A percentile compares a stretch with the other conserved stretches of the same genome.
Evolutionary conservation across 495 filamentous ascomycete genomes (phyloP).

Genomic region (Xylaria telfairii): DNA sequence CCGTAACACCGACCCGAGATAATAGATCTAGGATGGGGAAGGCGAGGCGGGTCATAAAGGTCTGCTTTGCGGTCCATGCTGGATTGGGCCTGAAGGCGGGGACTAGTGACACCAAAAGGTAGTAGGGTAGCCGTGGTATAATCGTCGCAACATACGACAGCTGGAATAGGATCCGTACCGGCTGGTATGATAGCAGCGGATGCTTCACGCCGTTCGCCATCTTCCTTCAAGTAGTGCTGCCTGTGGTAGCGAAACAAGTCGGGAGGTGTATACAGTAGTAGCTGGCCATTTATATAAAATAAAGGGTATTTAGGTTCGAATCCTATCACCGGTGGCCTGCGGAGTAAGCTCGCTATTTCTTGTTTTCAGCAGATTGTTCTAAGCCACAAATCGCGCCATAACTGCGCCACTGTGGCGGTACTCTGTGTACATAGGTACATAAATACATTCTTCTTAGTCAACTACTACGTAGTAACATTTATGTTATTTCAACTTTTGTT

Average conservation of each 20-base stretch:
- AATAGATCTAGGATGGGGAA: constrained; percentile 8
- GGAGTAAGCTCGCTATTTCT: too few relatives aligned
- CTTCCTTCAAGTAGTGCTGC: background rate
- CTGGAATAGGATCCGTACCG: constrained; percentile 19
- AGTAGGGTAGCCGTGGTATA: constrained; percentile 20
- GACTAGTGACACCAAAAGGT: background rate
- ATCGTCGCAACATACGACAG: constrained; percentile 10
- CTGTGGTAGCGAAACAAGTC: background rate
- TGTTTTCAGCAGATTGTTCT: background rate
- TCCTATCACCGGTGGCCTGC: too few relatives aligned
- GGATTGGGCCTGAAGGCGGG: constrained; percentile 17
- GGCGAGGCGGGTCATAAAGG: constrained; percentile 23
- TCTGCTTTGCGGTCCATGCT: constrained; percentile 29
- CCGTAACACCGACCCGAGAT: constrained; percentile 23
- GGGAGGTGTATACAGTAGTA: too few relatives aligned
- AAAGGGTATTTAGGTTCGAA: too few relatives aligned
- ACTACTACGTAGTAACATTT: too few relatives aligned
- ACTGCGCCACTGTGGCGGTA: background rate
- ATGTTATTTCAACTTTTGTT: too few relatives aligned
- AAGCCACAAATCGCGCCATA: background rate
- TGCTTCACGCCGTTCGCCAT: background rate
- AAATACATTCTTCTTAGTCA: background rate
- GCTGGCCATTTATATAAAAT: too few relatives aligned
- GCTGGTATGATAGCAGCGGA: constrained; percentile 24
- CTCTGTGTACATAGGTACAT: too few relatives aligned